Base-by-base conservation (phyloP, 1,139 yeast species). In the Lizanozyma gosingica region DNA sequence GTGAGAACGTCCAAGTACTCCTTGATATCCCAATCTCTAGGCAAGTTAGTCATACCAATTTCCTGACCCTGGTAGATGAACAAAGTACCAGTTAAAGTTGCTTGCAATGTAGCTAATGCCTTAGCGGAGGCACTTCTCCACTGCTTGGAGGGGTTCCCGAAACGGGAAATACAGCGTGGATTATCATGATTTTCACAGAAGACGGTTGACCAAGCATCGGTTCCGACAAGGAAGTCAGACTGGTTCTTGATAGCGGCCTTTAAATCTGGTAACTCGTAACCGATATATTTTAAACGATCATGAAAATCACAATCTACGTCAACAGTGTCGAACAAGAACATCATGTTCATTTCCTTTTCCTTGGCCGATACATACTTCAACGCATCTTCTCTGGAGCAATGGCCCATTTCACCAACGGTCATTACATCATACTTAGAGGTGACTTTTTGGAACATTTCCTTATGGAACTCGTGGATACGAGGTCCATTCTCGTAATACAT, bases 171-270 rank as follows among this genome's bases (percentile, higher is more conserved):
- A 17, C 70, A 61, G 48, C 82, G 63, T 11, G 81, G 73, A 47
- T 73, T 78, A 55, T 77, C 83, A 51, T 77, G 83, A 52, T 77
- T 77, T 55, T 77, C 82, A 43, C 69, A 54, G 55, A 71, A 76
- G 8, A 64, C 68, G 15, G 82, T 69, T 14, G 75, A 59, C 83
- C 82, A 77, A n/a, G 77, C 78, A 50, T 73, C 80, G 3, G 73
- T 65, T 6, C 69, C 71, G 40, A 70, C 66, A 40, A 67, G 62
- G 47, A 71, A 71, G 8, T 55, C 59, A 51, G 54, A 56, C 41
- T 55, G 52, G 16, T 46, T 54, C 38, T 59, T 51, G 29, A 74
- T 56, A 3, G 74, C 71, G 33, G 57, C 49, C 50, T 73, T 75
- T 53, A 73, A 59, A 33, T 75, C 73, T 8, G 55, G 51, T 48